Evolutionary conservation across 1,284 basidiomycete species (phyloP), one percentile per base, ranked within the genome.

Genomic region (Austroboletus niveus): DNA sequence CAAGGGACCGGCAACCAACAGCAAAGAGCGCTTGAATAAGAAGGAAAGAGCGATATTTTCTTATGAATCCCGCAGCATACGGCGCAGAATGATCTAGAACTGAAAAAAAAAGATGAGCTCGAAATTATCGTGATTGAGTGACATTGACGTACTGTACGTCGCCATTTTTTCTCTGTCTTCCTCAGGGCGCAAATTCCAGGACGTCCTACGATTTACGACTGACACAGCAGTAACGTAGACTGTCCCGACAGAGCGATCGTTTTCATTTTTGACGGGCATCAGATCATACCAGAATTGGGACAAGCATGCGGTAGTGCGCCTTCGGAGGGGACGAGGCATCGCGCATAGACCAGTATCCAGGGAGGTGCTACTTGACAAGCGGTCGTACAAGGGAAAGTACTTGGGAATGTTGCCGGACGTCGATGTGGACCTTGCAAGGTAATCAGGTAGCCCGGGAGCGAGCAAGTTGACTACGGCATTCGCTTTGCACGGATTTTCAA

Each of bases 401-500:
- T 50, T 58, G 12, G 46, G 12, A 11, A 29, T 10, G 8, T 24
- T 24, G 24, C 40, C 40, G 14, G 40, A 42, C 11, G 40, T 42
- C 12, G 40, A 42, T 11, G 20, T 42, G 22, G 40, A 42, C 11
- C 11, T n/a, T 8, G 22, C 10, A 12, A 42, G 22, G n/a, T 27
- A 24, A 42, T 42, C 40, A 14, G 40, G 40, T 9, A 42, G 40
- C 10, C 40, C 40, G 5, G 40, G 40, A 29, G 40, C 22, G 24
- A 42, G 27, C 8, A 42, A 29, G 9, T 42, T 12, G 32, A 49
- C 51, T 8, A 29, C 38, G 30, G 22, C 31, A 31, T 17, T 58
- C 12, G 48, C 51, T 15, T 54, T 48, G 39, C 54, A 59, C 27
- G 49, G 57, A 2, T 31, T 45, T 31, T 53, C 46, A 7, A 48